Evolutionary conservation across 805 yeast genomes (phyloP).

Genomic region (Pichia manshurica): DNA sequence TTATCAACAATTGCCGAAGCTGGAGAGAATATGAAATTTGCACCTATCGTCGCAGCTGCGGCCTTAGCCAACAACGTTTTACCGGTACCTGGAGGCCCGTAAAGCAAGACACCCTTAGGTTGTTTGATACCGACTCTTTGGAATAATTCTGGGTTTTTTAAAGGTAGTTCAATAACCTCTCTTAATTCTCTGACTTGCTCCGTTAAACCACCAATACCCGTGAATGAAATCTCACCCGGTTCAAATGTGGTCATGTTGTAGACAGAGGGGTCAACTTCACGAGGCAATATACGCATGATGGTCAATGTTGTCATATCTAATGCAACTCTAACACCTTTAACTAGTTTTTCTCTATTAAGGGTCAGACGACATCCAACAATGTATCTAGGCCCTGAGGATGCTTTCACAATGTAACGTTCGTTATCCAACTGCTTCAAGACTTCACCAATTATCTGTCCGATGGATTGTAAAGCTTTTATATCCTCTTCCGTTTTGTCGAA

Average conservation of each 20-base stretch:
- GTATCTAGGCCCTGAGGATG: slow-evolving; percentile 94
- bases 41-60: slow-evolving; percentile 97
- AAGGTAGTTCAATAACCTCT: slow-evolving; percentile 94
- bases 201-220: slow-evolving; percentile 91
- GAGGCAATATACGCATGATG: slow-evolving; percentile 92
- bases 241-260: slow-evolving; percentile 97
- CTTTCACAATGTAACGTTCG: slow-evolving; percentile 92
- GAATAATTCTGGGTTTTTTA: slow-evolving; percentile 94
- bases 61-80: slow-evolving; percentile 95
- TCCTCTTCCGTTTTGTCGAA: slow-evolving; percentile 94
- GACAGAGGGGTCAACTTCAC: slow-evolving; percentile 97
- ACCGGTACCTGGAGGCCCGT: slow-evolving; percentile 99
- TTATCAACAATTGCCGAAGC: slow-evolving; percentile 97
- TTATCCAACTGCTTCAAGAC: slow-evolving; percentile 92
- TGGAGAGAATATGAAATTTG: slow-evolving; percentile 95
- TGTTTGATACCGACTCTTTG: slow-evolving; percentile 95
- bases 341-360: slow-evolving; percentile 72
- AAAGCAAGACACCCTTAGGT: slow-evolving; percentile 95
- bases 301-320: slow-evolving; percentile 96
- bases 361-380: slow-evolving; percentile 96
- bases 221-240: slow-evolving; percentile 94
- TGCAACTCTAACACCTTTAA: slow-evolving; percentile 94
- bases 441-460: slow-evolving; percentile 96
- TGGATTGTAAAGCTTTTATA: slow-evolving; percentile 92
- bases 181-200: slow-evolving; percentile 95